Conservation (phyloP, 306 rosid species). For the Mucuna pruriens region DNA sequence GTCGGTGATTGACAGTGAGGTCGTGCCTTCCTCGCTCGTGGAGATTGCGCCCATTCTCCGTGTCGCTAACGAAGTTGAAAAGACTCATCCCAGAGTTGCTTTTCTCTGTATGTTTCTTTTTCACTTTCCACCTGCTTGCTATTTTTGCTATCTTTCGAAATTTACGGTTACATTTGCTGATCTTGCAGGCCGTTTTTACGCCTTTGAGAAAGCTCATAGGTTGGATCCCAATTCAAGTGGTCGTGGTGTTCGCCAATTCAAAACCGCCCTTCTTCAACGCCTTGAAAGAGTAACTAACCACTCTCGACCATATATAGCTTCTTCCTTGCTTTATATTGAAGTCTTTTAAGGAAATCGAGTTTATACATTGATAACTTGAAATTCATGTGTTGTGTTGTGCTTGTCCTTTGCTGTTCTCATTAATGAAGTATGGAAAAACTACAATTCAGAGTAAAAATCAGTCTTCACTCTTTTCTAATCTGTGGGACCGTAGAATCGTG, state of each 20-base stretch:
- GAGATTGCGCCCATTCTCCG: constrained; percentile 97
- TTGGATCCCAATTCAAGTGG: constrained; percentile 98
- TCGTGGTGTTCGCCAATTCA: constrained; percentile 98
- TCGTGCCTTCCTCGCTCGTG: constrained; percentile 87
- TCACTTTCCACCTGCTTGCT: background rate
- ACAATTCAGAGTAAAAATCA: background rate
- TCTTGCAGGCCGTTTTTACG: constrained; percentile 89
- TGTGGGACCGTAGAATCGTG: no score
- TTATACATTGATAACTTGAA: no score
- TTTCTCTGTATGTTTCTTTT: constrained; percentile 75
- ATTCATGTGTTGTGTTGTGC: background rate
- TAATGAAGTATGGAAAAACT: background rate
- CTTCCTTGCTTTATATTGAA: background rate
- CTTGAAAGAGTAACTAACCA: constrained; percentile 78
- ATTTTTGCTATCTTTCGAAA: background rate
- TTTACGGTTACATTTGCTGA: background rate
- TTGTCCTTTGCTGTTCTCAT: background rate
- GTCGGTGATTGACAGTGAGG: constrained; percentile 84
- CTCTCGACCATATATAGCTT: no score
- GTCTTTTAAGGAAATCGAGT: no score
- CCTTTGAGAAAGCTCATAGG: constrained; percentile 98
- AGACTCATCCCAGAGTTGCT: constrained; percentile 94
- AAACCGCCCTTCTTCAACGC: constrained; percentile 96
- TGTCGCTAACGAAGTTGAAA: constrained; percentile 94
- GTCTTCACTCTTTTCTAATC: background rate